Evolutionary conservation across 768 basidiomycete genomes (phyloP).

Genomic region (Hygrocybe punicea): DNA sequence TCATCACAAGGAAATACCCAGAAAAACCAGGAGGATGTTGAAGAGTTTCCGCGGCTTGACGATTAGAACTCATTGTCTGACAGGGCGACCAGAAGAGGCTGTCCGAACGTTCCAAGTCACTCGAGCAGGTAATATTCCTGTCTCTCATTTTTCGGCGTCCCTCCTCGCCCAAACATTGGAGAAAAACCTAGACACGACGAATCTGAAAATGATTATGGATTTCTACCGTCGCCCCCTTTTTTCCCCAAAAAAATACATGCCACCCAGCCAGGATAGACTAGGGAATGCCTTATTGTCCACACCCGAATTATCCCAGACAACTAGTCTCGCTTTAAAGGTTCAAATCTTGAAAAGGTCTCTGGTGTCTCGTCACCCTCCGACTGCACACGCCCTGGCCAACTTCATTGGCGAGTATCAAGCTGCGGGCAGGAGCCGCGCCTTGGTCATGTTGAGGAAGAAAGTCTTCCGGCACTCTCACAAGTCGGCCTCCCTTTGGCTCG

Average conservation of each 20-base stretch:
- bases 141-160: constrained; percentile 39
- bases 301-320: constrained; percentile 10
- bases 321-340: constrained; percentile 9
- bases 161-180: constrained; percentile 30
- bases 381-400: constrained; percentile 9
- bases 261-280: not conserved
- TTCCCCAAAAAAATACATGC: not conserved
- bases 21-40: constrained; percentile 10
- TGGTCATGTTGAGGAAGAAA: constrained; percentile 33
- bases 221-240: not conserved
- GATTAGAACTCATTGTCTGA: constrained; percentile 40
- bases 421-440: constrained; percentile 33
- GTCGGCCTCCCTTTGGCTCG: constrained; percentile 28
- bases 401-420: constrained; percentile 38
- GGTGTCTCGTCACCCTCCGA: not conserved
- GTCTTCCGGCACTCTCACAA: constrained; percentile 22
- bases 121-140: constrained; percentile 21
- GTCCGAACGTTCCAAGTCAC: constrained; percentile 44
- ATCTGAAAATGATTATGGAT: not conserved
- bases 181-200: not conserved
- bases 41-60: constrained; percentile 35
- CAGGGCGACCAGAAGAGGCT: constrained; percentile 41
- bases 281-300: not conserved
- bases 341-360: not conserved
- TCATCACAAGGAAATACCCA: constrained; percentile 14